A percentile compares a stretch with the other conserved stretches of the same genome.
These are phyloP conservation scores for Fragilaria radians DNA, from an alignment of 108 stramenopile species.

Conservation along the genomic window DNA sequence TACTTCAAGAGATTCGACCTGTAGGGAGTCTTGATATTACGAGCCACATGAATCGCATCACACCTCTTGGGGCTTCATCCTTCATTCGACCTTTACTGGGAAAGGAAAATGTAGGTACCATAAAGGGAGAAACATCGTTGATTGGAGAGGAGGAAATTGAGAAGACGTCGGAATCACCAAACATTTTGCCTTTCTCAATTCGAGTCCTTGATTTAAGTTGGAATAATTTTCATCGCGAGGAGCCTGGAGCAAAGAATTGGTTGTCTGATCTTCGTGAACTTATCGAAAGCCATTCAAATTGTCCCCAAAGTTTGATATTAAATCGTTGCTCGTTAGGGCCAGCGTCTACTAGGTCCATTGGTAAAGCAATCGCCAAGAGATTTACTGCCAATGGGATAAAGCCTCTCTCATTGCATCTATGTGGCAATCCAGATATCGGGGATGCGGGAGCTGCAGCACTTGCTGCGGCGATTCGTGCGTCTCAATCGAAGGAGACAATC, in stretches of 20 bases:
- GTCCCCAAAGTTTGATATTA: constrained; percentile 38
- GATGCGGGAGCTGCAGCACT: constrained; percentile 73
- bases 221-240: constrained; percentile 39
- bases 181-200: constrained; percentile 7
- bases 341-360: constrained; percentile 63
- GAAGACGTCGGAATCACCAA: constrained; percentile 1
- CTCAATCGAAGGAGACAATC: constrained; percentile 6
- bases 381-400: constrained; percentile 1
- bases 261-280: constrained; percentile 14
- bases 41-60: constrained; percentile 30
- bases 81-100: constrained; percentile 26
- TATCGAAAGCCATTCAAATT: constrained; percentile 10
- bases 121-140: background rate
- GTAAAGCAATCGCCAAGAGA: constrained; percentile 33
- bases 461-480: constrained; percentile 55
- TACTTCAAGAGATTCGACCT: background rate
- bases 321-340: constrained; percentile 67
- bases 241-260: constrained; percentile 18
- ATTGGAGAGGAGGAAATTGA: constrained; percentile 4
- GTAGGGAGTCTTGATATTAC: constrained; percentile 5
- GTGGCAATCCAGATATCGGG: constrained; percentile 61
- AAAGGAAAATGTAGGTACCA: constrained; percentile 5
- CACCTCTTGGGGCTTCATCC: constrained; percentile 23
- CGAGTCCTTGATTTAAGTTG: constrained; percentile 52
- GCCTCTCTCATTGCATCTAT: constrained; percentile 33